phyloP scores from a whole-genome alignment of 305 asterid genomes.

The Fraxinus baroniana region DNA sequence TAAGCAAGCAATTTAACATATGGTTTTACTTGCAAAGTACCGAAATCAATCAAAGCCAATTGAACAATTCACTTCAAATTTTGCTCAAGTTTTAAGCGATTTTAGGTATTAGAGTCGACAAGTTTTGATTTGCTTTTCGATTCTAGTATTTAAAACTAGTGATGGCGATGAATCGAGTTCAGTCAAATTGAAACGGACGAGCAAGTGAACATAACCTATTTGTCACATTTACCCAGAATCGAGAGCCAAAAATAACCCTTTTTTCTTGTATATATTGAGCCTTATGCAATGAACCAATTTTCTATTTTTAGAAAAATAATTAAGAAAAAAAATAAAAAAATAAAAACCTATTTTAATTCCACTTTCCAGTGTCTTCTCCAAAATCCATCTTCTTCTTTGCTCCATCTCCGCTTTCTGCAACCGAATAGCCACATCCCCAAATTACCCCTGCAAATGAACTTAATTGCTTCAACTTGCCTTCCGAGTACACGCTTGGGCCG shows the following conservation, averaged over 20 bases:
- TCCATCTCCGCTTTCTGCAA: neutral
- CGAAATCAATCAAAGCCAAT: neutral
- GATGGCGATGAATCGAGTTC: neutral
- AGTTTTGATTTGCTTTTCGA: neutral
- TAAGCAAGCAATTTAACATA: neutral
- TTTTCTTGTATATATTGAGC: neutral
- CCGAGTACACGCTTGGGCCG: slow-evolving; percentile 9
- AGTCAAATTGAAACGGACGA: neutral
- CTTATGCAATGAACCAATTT: neutral
- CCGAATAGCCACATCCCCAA: slow-evolving; percentile 16
- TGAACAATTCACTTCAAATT: neutral
- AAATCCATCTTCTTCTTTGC: slow-evolving; percentile 1
- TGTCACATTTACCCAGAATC: neutral
- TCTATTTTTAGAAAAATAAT: neutral
- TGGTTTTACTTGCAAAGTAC: neutral
- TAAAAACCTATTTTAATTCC: neutral
- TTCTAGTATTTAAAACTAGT: neutral
- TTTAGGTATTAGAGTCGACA: neutral
- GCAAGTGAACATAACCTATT: neutral
- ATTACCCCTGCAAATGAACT: slow-evolving; percentile 28
- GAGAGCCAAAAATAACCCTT: neutral
- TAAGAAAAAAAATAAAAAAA: neutral
- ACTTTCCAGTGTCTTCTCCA: neutral
- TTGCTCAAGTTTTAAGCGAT: neutral
- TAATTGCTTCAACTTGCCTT: slow-evolving; percentile 24